Conservation (phyloP, 2,329 filamentous ascomycete species). For the Geosmithia morbida region DNA sequence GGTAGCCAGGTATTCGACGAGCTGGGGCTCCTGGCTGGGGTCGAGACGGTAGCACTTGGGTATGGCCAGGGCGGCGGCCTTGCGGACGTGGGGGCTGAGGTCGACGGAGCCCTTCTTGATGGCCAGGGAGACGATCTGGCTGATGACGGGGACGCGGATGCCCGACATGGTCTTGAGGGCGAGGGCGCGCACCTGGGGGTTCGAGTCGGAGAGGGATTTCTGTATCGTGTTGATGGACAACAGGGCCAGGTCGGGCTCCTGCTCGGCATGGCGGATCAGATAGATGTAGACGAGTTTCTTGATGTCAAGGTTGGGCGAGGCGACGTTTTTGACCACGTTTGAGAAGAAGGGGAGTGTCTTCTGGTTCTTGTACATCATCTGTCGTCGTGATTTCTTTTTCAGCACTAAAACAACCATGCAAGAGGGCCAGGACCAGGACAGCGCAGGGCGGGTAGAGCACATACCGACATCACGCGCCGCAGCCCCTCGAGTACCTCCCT, state of each 20-base stretch:
- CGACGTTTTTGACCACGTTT: constrained; percentile 95
- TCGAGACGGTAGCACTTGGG: constrained; percentile 93
- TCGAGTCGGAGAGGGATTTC: constrained; percentile 86
- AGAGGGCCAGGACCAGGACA: neutral
- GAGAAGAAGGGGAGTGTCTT: constrained; percentile 89
- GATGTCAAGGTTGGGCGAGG: constrained; percentile 83
- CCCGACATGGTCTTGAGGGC: constrained; percentile 94
- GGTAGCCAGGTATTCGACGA: constrained; percentile 66
- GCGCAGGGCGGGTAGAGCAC: constrained; percentile 8
- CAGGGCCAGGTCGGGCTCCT: constrained; percentile 87
- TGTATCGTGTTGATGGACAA: constrained; percentile 98
- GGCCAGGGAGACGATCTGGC: constrained; percentile 87
- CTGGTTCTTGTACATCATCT: constrained; percentile 94
- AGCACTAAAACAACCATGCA: neutral
- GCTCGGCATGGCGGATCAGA: constrained; percentile 88
- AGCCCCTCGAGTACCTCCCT: constrained; percentile 86
- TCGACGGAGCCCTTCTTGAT: constrained; percentile 90
- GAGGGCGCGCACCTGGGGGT: constrained; percentile 79
- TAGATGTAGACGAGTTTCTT: constrained; percentile 99
- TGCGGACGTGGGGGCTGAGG: constrained; percentile 88
- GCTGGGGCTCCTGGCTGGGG: constrained; percentile 67
- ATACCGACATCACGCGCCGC: constrained; percentile 74
- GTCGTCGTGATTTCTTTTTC: constrained; percentile 5
- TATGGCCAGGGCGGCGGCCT: constrained; percentile 83
- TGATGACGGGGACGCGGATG: constrained; percentile 94